Base-by-base conservation (phyloP, 495 filamentous ascomycete genomes). In the Aspergillus nanangensis region DNA sequence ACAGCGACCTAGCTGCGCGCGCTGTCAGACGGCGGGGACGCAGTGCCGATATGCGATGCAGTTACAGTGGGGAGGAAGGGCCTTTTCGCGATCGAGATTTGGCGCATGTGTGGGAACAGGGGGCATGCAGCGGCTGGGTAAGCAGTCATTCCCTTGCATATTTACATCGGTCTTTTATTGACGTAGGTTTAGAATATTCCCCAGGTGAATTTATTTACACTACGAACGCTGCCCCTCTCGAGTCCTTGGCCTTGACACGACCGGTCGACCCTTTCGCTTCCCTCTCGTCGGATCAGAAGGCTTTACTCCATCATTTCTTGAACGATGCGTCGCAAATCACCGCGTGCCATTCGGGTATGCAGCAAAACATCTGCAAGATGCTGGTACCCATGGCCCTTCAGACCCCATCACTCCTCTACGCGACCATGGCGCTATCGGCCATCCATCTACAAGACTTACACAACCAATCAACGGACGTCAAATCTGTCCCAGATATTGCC, bases 171-270 rank as follows among this genome's bases (percentile, higher is more conserved):
- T 36, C 14, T 7, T 33, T 9, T 18, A 18, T 31, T 31, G 8
- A 10, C 9, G 10, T 20, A 1, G 20, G n/a, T 8, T 5, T 38
- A 73, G 70, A 74, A 55, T 74, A 74, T 48, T 74, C 70, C 3
- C 70, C 70, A 7, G 70, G 70, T 9, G 67, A 74, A 51, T 71
- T 71, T 33, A 69, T 72, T 47, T 72, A 71, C 52, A 71, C 69
- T 34, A 67, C 69, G 24, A 63, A 66, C 21, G 51, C 67, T 25
- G 29, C 43, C 55, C 17, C 37, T 13, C 17, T 22, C 14, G 52
- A 62, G 48, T 48, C 63, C 35, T 52, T 65, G 36, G 48, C 62
- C 15, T 44, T 72, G 13, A 51, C 55, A 14, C 57, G 59, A 47
- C 41, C 56, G 17, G 58, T 74, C 43, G 69, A 72, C 47, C 70